Evolutionary conservation across 495 filamentous ascomycete genomes (phyloP).

Genomic region (Talaromyces trachyspermus): DNA sequence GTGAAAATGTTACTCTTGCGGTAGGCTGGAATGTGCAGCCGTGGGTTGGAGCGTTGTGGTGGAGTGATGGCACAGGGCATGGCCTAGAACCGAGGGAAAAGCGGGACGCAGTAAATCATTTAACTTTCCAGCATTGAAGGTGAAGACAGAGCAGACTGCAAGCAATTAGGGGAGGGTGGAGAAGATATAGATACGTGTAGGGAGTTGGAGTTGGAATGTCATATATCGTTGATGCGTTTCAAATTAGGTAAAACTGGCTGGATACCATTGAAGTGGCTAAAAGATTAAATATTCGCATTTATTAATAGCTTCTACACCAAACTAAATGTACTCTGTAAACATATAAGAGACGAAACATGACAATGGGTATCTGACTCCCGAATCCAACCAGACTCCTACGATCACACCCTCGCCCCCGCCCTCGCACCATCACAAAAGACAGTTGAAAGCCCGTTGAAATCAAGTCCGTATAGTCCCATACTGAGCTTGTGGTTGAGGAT

Average conservation of each 20-base stretch:
- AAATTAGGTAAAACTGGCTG: neutral
- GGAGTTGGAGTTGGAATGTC: neutral
- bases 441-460: neutral
- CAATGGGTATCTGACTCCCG: no score
- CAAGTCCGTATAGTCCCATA: neutral
- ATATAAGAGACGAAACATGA: no score
- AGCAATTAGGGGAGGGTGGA: neutral
- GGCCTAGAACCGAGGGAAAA: conserved; percentile 56
- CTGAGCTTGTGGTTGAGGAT: no score
- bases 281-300: no score
- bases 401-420: neutral
- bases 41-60: conserved; percentile 83
- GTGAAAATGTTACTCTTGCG: conserved; percentile 64
- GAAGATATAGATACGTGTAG: neutral
- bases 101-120: conserved; percentile 60
- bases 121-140: conserved; percentile 65
- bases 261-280: neutral
- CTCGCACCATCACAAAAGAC: neutral
- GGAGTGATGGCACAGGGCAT: conserved; percentile 51
- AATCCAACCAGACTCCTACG: neutral
- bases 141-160: neutral
- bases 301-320: no score
- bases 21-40: conserved; percentile 96
- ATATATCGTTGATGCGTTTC: neutral
- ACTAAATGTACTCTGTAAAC: no score